Conservation (phyloP, 1,284 basidiomycete species). For the Fereydounia khargensis region DNA sequence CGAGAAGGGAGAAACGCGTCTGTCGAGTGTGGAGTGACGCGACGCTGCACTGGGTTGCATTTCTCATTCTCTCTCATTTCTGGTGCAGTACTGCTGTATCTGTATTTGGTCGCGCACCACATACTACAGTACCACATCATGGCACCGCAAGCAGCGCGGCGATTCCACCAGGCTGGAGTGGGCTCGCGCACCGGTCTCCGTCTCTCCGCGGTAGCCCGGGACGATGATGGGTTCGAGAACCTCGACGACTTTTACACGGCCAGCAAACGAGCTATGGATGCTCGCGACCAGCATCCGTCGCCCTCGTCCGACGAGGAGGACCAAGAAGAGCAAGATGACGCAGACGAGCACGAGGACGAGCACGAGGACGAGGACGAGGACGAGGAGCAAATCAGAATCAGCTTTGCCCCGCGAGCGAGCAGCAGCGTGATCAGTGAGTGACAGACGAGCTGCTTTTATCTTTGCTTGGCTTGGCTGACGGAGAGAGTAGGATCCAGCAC, state of each 20-base stretch:
- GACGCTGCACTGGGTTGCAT: no score
- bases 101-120: no score
- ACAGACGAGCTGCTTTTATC: no score
- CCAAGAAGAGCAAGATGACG: slow-evolving; percentile 59
- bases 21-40: no score
- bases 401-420: slow-evolving; percentile 9
- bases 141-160: slow-evolving; percentile 27
- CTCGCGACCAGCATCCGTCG: no score
- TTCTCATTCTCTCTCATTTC: no score
- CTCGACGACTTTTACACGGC: slow-evolving; percentile 52
- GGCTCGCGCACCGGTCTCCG: slow-evolving; percentile 53
- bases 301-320: slow-evolving; percentile 54
- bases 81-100: no score
- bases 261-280: slow-evolving; percentile 52
- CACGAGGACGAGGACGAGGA: slow-evolving; percentile 39
- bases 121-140: slow-evolving; percentile 5
- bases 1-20: no score
- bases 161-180: slow-evolving; percentile 50
- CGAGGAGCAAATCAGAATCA: no score
- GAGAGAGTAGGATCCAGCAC: no score
- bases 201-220: slow-evolving; percentile 50
- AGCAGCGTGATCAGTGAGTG: background rate
- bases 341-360: slow-evolving; percentile 49
- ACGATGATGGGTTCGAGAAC: slow-evolving; percentile 67
- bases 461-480: no score